A percentile compares a stretch with the other conserved stretches of the same genome.
phyloP scores from a whole-genome alignment of 495 filamentous ascomycete species.

The Penicillium desertorum region DNA sequence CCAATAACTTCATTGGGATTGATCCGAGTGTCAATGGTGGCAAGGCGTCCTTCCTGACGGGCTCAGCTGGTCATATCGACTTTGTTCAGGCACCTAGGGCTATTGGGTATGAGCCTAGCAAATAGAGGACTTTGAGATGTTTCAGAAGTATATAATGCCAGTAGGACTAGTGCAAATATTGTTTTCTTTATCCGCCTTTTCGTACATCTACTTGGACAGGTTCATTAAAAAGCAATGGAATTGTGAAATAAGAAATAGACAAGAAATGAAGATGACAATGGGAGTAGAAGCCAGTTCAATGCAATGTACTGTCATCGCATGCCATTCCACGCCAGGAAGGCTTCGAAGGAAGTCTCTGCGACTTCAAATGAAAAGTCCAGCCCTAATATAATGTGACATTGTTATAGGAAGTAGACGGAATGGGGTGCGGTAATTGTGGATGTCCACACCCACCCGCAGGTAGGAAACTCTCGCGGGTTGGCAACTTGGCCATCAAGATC shows the following conservation, averaged over 20 bases:
- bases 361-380: conserved; percentile 17
- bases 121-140: background rate
- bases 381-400: conserved; percentile 22
- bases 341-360: conserved; percentile 18
- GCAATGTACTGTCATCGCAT: conserved; percentile 21
- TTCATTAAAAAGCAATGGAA: background rate
- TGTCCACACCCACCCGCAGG: conserved; percentile 2
- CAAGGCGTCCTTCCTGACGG: conserved; percentile 40
- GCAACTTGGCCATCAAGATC: conserved; percentile 2
- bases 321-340: conserved; percentile 20
- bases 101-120: conserved; percentile 29
- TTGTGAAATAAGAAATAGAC: conserved; percentile 1
- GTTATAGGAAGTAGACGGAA: conserved; percentile 2
- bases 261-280: conserved; percentile 10
- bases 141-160: background rate
- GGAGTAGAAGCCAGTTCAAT: conserved; percentile 15
- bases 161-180: background rate
- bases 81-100: conserved; percentile 33
- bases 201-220: background rate
- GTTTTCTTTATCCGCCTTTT: background rate
- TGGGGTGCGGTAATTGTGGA: conserved; percentile 6
- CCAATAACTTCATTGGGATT: conserved; percentile 46
- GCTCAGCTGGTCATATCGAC: conserved; percentile 48
- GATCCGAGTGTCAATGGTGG: conserved; percentile 35
- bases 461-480: conserved; percentile 4